phyloP scores from a whole-genome alignment of 805 yeast genomes.

The Candida krabiensis region DNA sequence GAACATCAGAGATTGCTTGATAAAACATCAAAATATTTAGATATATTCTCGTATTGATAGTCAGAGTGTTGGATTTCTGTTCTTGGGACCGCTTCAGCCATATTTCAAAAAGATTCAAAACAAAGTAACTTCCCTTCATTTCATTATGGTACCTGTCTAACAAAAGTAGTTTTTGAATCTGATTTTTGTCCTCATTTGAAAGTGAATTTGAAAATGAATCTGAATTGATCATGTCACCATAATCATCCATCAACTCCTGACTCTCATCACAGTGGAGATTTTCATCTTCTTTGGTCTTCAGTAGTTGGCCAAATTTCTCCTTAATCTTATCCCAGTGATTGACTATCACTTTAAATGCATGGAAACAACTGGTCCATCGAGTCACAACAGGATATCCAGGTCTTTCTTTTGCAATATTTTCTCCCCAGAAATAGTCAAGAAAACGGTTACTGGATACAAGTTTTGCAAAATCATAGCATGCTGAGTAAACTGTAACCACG shows the following conservation, averaged over 20 bases:
- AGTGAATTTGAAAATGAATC: no score
- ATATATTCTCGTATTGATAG: background rate
- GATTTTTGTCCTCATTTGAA: background rate
- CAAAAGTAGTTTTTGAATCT: background rate
- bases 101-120: background rate
- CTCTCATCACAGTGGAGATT: no score
- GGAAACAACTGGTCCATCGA: background rate
- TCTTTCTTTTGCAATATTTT: background rate
- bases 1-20: background rate
- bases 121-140: background rate
- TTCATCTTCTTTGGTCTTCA: no score
- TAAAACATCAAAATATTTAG: background rate
- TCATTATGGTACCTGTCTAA: background rate
- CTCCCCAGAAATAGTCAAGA: background rate
- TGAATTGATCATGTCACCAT: no score
- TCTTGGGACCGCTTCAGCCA: background rate
- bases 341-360: background rate
- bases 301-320: background rate
- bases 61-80: background rate
- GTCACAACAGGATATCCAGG: background rate
- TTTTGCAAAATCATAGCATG: slow-evolving; percentile 1
- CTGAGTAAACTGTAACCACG: background rate
- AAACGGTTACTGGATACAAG: background rate
- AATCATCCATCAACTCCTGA: no score
- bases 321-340: slow-evolving; percentile 1